Percentiles rank a stretch among this genome's conserved stretches.
Conservation (phyloP, 257 asterid genomes). For the Penstemon newberryi region DNA sequence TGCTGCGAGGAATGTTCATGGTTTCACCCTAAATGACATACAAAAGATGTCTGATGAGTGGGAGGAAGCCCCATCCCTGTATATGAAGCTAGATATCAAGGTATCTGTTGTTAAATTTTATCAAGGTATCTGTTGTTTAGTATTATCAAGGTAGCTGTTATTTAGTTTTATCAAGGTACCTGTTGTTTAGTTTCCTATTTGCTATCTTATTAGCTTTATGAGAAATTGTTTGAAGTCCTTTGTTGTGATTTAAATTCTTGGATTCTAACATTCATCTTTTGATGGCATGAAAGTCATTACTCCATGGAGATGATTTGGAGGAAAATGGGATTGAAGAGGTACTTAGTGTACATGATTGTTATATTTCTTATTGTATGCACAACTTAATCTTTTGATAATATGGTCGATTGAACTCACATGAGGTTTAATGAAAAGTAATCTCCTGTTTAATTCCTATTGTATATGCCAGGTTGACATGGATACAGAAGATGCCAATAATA, state of each 20-base stretch:
- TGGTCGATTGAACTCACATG: constrained; percentile 20
- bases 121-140: too few relatives aligned
- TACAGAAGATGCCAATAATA: constrained; percentile 64
- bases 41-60: constrained; percentile 80
- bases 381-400: constrained; percentile 21
- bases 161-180: too few relatives aligned
- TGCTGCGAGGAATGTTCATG: constrained; percentile 97
- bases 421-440: constrained; percentile 10
- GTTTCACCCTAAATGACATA: constrained; percentile 68
- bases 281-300: constrained; percentile 59
- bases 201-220: constrained; percentile 10
- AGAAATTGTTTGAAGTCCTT: constrained; percentile 11
- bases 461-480: constrained; percentile 92
- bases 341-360: constrained; percentile 33
- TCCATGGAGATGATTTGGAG: constrained; percentile 84
- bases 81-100: constrained; percentile 82
- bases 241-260: constrained; percentile 22
- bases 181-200: constrained; percentile 15
- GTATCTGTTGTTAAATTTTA: constrained; percentile 31
- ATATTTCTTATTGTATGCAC: constrained; percentile 19
- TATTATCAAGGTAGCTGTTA: too few relatives aligned
- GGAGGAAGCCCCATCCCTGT: constrained; percentile 90
- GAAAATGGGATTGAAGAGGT: constrained; percentile 91
- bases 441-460: neutral
- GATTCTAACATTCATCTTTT: constrained; percentile 27